phyloP scores from a whole-genome alignment of 1,139 yeast genomes.

The Taphrina confusa region DNA sequence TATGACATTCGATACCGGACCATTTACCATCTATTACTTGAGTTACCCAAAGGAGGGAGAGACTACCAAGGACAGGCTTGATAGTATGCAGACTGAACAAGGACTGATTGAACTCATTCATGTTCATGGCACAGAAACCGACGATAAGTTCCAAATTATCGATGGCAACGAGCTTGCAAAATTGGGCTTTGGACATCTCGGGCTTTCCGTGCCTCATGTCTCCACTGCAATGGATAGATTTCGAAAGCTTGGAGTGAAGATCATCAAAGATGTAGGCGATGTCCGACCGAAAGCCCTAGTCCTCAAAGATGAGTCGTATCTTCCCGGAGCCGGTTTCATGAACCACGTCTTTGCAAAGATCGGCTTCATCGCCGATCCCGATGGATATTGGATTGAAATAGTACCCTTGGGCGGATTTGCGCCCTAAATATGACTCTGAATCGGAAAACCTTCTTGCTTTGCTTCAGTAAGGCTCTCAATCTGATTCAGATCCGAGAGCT shows the following conservation, averaged over 20 bases:
- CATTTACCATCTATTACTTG: conserved; percentile 1
- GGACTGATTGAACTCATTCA: conserved; percentile 7
- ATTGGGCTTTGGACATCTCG: conserved; percentile 44
- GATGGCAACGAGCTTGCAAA: conserved; percentile 48
- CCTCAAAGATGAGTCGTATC: background rate
- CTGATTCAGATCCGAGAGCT: too few species aligned
- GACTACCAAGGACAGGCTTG: background rate
- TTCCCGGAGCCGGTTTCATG: conserved; percentile 49
- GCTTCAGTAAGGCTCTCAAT: too few species aligned
- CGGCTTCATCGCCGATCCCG: conserved; percentile 87
- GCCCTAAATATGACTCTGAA: too few species aligned
- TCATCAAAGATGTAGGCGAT: conserved; percentile 7
- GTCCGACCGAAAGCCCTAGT: background rate
- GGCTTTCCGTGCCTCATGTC: background rate
- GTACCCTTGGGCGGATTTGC: conserved; percentile 1
- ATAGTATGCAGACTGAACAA: conserved; percentile 41
- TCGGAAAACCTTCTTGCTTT: too few species aligned
- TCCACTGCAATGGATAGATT: background rate
- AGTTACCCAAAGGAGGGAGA: conserved; percentile 41
- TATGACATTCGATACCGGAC: background rate
- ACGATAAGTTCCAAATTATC: background rate
- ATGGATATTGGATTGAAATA: conserved; percentile 54
- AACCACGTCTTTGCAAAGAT: conserved; percentile 52
- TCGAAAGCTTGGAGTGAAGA: background rate
- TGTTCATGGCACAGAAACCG: conserved; percentile 65